A percentile compares a stretch with the other conserved stretches of the same genome.
These are phyloP conservation scores for Spraguea lophii DNA, from an alignment of 371 early-diverging fungal genomes.

Conservation along the genomic window DNA sequence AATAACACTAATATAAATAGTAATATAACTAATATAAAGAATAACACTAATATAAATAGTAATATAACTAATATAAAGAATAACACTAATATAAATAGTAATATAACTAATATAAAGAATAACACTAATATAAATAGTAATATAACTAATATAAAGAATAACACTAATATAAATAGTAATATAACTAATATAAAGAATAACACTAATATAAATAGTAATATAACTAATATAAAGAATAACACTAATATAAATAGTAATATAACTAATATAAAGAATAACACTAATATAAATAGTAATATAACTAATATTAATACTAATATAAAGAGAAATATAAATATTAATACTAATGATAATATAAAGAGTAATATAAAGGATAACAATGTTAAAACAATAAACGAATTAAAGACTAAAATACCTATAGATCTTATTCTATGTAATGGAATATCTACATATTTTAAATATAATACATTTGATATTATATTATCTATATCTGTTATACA, in stretches of 20 bases:
- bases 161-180: too few species aligned
- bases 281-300: too few species aligned
- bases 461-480: constrained; percentile 31
- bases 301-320: too few species aligned
- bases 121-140: too few species aligned
- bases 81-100: background rate
- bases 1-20: background rate
- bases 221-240: too few species aligned
- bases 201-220: too few species aligned
- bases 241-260: too few species aligned
- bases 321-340: background rate
- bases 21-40: background rate
- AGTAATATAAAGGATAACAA: background rate
- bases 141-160: too few species aligned
- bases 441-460: constrained; percentile 15
- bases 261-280: too few species aligned
- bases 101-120: background rate
- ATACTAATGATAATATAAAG: background rate
- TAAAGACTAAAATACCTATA: background rate
- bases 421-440: constrained; percentile 24
- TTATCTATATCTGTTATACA: constrained; percentile 44
- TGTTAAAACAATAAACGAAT: constrained; percentile 12
- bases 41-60: background rate
- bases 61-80: background rate
- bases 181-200: too few species aligned